These are phyloP conservation scores for Ophiocordyceps camponoti-leonardi DNA, from an alignment of 2,329 filamentous ascomycete genomes.

Conservation along the genomic window DNA sequence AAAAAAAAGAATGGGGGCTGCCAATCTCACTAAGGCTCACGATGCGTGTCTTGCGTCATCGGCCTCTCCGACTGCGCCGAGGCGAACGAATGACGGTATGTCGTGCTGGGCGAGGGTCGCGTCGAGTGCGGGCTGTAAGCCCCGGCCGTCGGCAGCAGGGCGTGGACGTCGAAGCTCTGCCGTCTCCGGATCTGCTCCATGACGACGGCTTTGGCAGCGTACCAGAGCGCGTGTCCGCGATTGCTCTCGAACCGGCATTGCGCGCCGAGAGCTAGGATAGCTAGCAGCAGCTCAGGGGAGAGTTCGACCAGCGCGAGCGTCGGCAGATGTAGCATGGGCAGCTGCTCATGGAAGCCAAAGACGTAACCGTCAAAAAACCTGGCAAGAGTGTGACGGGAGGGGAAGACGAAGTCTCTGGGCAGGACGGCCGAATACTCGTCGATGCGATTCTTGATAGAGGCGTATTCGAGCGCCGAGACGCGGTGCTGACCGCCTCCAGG, in stretches of 20 bases:
- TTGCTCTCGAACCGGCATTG: slow-evolving; percentile 47
- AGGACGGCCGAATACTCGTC: slow-evolving; percentile 44
- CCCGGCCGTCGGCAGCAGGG: slow-evolving; percentile 35
- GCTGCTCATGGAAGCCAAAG: slow-evolving; percentile 42
- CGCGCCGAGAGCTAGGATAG: slow-evolving; percentile 49
- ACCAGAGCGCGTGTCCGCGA: slow-evolving; percentile 42
- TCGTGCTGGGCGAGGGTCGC: slow-evolving; percentile 37
- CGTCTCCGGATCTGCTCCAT: slow-evolving; percentile 40
- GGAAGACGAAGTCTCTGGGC: slow-evolving; percentile 46
- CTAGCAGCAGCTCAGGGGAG: slow-evolving; percentile 50
- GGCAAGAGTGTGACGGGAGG: slow-evolving; percentile 50
- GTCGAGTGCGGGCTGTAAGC: slow-evolving; percentile 44
- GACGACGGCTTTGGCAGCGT: slow-evolving; percentile 39
- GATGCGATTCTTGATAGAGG: slow-evolving; percentile 37
- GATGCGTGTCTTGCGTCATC: slow-evolving; percentile 38
- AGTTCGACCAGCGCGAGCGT: slow-evolving; percentile 46
- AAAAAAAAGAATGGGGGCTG: not conserved
- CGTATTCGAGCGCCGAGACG: slow-evolving; percentile 37
- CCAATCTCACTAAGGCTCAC: slow-evolving; percentile 40
- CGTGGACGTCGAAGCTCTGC: slow-evolving; percentile 38
- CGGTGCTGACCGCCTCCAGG: slow-evolving; percentile 8
- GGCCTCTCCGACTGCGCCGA: slow-evolving; percentile 39
- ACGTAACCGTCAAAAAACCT: slow-evolving; percentile 56
- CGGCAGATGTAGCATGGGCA: slow-evolving; percentile 48
- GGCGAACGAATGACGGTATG: slow-evolving; percentile 40